A percentile compares a stretch with the other conserved stretches of the same genome.
Conservation (phyloP, 2,329 filamentous ascomycete genomes). For the Diaporthe sp. region DNA sequence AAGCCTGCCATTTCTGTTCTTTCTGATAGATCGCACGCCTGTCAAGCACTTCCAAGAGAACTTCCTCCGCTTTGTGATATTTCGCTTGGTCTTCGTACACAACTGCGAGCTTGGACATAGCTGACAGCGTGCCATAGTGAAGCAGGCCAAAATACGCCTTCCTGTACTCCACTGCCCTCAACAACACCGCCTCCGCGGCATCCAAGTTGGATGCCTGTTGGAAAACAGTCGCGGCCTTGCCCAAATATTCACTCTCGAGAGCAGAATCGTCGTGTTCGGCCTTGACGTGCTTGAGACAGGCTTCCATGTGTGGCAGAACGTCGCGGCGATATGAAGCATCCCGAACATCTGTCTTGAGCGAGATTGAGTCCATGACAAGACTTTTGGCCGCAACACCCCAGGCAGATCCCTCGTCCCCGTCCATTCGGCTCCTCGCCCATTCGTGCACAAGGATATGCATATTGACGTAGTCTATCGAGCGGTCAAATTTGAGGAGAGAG, state of each 20-base stretch:
- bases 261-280: neutral
- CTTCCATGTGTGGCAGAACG: slow-evolving; percentile 3
- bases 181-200: neutral
- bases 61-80: neutral
- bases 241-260: slow-evolving; percentile 16
- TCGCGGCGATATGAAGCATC: neutral
- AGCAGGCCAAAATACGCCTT: slow-evolving; percentile 6
- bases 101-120: neutral
- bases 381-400: slow-evolving; percentile 16
- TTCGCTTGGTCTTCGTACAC: neutral
- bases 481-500: slow-evolving; percentile 37
- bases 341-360: neutral
- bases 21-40: neutral
- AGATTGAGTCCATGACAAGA: slow-evolving; percentile 22
- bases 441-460: slow-evolving; percentile 42
- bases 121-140: neutral
- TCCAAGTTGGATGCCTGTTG: neutral
- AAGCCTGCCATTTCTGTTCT: neutral
- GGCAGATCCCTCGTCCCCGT: neutral
- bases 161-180: neutral
- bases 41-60: slow-evolving; percentile 10
- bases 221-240: neutral
- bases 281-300: neutral
- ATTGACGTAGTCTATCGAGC: neutral
- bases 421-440: slow-evolving; percentile 38